Percentiles rank a stretch among this genome's conserved stretches.
phyloP scores from a whole-genome alignment of 345 rosid species.

The Eucalyptus cladocalyx region DNA sequence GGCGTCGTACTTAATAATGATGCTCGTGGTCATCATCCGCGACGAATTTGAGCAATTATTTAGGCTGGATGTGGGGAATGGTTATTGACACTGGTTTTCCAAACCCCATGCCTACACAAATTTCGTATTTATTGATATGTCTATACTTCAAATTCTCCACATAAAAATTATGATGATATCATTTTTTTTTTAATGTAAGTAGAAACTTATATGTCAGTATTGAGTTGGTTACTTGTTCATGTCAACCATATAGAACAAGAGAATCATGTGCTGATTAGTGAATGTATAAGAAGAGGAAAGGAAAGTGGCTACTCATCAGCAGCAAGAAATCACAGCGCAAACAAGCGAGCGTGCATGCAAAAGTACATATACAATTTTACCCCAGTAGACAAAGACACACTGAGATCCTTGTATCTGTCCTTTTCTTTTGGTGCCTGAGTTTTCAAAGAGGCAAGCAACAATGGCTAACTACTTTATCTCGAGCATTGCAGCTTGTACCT shows the following conservation, averaged over 20 bases:
- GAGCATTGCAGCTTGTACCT: background rate
- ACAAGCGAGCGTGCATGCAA: background rate
- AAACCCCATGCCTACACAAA: background rate
- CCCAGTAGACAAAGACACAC: background rate
- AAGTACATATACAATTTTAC: background rate
- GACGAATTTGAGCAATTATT: background rate
- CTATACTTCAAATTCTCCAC: background rate
- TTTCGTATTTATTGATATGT: background rate
- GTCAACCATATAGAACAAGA: background rate
- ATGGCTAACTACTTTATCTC: background rate
- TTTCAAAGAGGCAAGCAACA: background rate
- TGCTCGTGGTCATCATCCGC: background rate
- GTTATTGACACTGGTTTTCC: background rate
- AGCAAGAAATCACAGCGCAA: background rate
- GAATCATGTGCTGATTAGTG: background rate
- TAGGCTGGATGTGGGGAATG: background rate
- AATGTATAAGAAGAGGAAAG: background rate
- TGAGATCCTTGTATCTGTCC: background rate
- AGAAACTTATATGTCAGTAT: background rate
- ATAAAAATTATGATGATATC: background rate
- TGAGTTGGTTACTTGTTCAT: background rate
- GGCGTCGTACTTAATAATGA: background rate
- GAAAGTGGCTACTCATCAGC: background rate
- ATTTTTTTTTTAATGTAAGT: background rate
- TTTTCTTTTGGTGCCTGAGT: background rate